Evolutionary conservation across 2,329 filamentous ascomycete genomes (phyloP).

Genomic region (Sclerotinia nivalis): DNA sequence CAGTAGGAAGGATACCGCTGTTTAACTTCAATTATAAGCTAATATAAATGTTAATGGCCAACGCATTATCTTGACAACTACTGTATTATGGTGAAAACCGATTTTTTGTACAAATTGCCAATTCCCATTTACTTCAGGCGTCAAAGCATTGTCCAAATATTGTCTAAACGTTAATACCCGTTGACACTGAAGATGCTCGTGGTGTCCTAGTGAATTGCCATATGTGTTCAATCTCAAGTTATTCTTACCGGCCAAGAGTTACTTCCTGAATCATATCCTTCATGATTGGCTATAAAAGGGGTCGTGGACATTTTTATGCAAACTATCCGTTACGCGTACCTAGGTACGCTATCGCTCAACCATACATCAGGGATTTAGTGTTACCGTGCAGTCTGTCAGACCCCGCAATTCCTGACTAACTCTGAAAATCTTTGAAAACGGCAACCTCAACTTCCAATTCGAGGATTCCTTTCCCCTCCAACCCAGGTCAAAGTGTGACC

Average conservation of each 20-base stretch:
- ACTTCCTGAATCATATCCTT: neutral
- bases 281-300: neutral
- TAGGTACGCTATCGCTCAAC: constrained; percentile 6
- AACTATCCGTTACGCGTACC: neutral
- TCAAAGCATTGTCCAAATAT: neutral
- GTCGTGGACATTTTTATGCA: neutral
- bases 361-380: constrained; percentile 9
- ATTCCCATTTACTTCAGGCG: constrained; percentile 3
- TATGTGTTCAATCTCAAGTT: constrained; percentile 11
- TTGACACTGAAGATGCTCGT: constrained; percentile 10
- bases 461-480: constrained; percentile 21
- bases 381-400: constrained; percentile 16
- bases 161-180: neutral
- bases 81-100: neutral
- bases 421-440: constrained; percentile 22
- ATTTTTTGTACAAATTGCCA: constrained; percentile 5
- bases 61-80: constrained; percentile 1
- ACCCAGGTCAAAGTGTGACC: constrained; percentile 17
- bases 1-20: constrained; percentile 12
- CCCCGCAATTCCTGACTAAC: constrained; percentile 25
- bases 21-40: neutral
- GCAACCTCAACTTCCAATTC: constrained; percentile 21
- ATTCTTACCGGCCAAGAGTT: neutral
- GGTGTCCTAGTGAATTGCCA: neutral
- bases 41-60: constrained; percentile 7